phyloP scores from a whole-genome alignment of 176 grass and related monocot genomes.

The Musa acuminata region DNA sequence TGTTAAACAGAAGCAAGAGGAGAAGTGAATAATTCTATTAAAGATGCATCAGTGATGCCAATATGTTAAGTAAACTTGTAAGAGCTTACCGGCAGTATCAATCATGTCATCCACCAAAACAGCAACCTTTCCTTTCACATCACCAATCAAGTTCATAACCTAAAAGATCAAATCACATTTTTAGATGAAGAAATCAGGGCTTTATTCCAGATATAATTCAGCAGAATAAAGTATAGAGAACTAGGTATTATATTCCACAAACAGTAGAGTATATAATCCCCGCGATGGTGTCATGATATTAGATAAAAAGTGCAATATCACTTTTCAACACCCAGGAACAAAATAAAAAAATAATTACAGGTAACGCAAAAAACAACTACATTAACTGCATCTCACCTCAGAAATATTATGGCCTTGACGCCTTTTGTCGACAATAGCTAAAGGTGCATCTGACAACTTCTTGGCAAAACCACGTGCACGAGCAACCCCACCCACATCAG shows the following conservation, averaged over 20 bases:
- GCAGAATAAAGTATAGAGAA: not conserved
- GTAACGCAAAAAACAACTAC: not conserved
- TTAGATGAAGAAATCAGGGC: not conserved
- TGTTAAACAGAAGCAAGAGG: not conserved
- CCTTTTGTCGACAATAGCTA: conserved; percentile 98
- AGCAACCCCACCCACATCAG: conserved; percentile 90
- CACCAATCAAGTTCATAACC: conserved; percentile 21
- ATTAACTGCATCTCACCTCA: conserved; percentile 33
- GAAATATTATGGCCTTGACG: conserved; percentile 90
- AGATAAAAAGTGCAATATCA: not conserved
- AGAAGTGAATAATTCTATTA: not conserved
- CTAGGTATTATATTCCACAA: too few relatives aligned
- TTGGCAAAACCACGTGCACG: conserved; percentile 94
- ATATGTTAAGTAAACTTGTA: not conserved
- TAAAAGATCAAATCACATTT: not conserved
- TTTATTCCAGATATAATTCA: not conserved
- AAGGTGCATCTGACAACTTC: conserved; percentile 87
- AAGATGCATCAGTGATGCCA: not conserved
- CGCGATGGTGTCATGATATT: not conserved
- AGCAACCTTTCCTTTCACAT: conserved; percentile 17
- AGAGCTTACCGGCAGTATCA: conserved; percentile 11
- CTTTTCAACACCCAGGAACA: not conserved
- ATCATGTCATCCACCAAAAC: conserved; percentile 18
- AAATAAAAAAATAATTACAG: not conserved
- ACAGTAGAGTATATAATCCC: too few relatives aligned